Evolutionary conservation across 73 alveolate species (phyloP).

Genomic region (Symbiodinium pilosum): DNA sequence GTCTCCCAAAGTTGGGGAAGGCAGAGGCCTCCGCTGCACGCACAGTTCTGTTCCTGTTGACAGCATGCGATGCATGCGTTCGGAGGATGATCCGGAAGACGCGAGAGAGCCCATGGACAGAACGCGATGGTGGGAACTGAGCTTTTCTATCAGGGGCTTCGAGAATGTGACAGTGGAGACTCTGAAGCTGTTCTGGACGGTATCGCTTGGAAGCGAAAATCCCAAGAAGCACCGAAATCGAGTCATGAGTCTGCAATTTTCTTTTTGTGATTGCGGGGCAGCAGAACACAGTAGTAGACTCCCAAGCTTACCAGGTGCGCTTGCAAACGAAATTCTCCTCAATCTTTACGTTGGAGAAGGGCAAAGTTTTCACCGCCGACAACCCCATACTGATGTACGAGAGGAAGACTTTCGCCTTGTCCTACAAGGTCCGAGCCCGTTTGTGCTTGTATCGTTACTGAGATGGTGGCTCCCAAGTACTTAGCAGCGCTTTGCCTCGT

Average conservation of each 20-base stretch:
- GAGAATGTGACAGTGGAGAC: slow-evolving; percentile 77
- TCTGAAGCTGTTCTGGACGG: slow-evolving; percentile 65
- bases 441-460: no score
- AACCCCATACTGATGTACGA: slow-evolving; percentile 52
- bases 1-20: slow-evolving; percentile 57
- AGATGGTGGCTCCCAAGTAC: no score
- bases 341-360: slow-evolving; percentile 50
- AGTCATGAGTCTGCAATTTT: background rate
- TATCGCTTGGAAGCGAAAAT: slow-evolving; percentile 71
- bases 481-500: no score
- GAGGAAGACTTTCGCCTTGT: slow-evolving; percentile 49
- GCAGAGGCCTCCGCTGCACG: slow-evolving; percentile 21
- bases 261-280: background rate
- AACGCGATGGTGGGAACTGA: slow-evolving; percentile 80
- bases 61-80: background rate
- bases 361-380: slow-evolving; percentile 77
- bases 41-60: background rate
- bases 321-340: slow-evolving; percentile 53
- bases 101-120: slow-evolving; percentile 71
- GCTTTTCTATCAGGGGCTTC: slow-evolving; percentile 59
- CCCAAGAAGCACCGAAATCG: slow-evolving; percentile 85
- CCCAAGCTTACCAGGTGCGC: slow-evolving; percentile 16
- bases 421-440: slow-evolving; percentile 23
- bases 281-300: background rate
- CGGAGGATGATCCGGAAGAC: slow-evolving; percentile 61